Conservation (phyloP, 2,329 filamentous ascomycete species). For the Penicillium crustosum region DNA sequence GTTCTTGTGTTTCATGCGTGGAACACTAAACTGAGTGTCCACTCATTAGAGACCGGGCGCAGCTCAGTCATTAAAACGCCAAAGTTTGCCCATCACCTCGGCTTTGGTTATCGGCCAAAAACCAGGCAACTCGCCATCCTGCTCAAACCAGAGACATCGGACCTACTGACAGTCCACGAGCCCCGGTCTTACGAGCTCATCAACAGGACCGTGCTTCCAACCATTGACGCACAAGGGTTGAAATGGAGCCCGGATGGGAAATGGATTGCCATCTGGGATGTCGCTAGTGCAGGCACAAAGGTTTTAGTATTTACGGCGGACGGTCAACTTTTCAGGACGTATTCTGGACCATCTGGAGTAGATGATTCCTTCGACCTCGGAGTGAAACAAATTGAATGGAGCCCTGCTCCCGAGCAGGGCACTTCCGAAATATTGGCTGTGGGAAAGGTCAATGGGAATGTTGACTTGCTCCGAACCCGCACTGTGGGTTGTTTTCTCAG, state of each 20-base stretch:
- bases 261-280: conserved; percentile 61
- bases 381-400: conserved; percentile 55
- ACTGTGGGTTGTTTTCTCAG: conserved; percentile 37
- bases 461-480: conserved; percentile 48
- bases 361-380: conserved; percentile 48
- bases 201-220: conserved; percentile 43
- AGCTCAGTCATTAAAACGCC: conserved; percentile 43
- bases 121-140: conserved; percentile 43
- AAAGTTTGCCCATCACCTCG: conserved; percentile 39
- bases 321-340: conserved; percentile 58
- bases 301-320: conserved; percentile 60
- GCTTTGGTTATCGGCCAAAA: conserved; percentile 42
- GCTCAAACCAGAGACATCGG: conserved; percentile 40
- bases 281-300: conserved; percentile 51
- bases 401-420: conserved; percentile 35
- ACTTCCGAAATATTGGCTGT: conserved; percentile 48
- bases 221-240: conserved; percentile 57
- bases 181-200: conserved; percentile 36
- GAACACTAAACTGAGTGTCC: conserved; percentile 41
- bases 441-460: conserved; percentile 52
- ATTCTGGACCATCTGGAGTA: conserved; percentile 42
- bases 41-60: conserved; percentile 36
- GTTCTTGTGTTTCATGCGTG: conserved; percentile 42
- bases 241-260: conserved; percentile 61
- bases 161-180: conserved; percentile 43